Percentiles rank a stretch among this genome's conserved stretches.
phyloP scores from a whole-genome alignment of 2,329 filamentous ascomycete genomes.

The Drechslerella coelobrocha region DNA sequence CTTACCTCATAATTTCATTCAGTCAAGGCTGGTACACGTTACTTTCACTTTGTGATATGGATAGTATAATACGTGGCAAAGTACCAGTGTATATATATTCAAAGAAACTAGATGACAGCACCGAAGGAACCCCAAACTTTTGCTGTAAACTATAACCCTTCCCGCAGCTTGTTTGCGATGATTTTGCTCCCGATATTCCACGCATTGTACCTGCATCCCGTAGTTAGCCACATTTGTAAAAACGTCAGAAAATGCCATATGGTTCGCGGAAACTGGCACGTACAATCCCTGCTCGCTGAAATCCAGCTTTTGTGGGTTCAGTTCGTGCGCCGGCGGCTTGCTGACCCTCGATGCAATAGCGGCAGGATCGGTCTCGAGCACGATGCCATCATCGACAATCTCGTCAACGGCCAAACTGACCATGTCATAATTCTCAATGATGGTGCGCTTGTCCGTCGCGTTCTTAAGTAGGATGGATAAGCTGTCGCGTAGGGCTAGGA shows the following conservation, averaged over 20 bases:
- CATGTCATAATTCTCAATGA: slow-evolving; percentile 98
- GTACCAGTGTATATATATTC: too few species aligned
- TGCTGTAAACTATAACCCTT: slow-evolving; percentile 28
- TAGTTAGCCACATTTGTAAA: not conserved
- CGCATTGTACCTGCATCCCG: slow-evolving; percentile 23
- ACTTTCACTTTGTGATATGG: not conserved
- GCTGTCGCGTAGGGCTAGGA: slow-evolving; percentile 67
- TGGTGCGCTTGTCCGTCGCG: slow-evolving; percentile 95
- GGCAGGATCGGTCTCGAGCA: slow-evolving; percentile 95
- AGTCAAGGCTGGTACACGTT: not conserved
- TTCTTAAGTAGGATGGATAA: slow-evolving; percentile 29
- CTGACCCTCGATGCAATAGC: slow-evolving; percentile 92
- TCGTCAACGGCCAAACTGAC: slow-evolving; percentile 94
- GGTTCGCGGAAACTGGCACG: slow-evolving; percentile 2
- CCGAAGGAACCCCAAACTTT: too few species aligned
- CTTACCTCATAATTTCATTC: not conserved
- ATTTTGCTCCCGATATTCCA: slow-evolving; percentile 45
- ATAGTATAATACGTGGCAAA: not conserved
- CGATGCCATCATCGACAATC: slow-evolving; percentile 92
- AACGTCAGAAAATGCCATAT: not conserved
- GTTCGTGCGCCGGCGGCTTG: slow-evolving; percentile 85
- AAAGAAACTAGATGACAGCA: slow-evolving; percentile 22
- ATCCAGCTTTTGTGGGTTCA: slow-evolving; percentile 46
- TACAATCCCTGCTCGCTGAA: slow-evolving; percentile 50
- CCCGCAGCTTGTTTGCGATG: slow-evolving; percentile 42